Evolutionary conservation across 306 rosid genomes (phyloP).

Genomic region (Boehmeria nivea): DNA sequence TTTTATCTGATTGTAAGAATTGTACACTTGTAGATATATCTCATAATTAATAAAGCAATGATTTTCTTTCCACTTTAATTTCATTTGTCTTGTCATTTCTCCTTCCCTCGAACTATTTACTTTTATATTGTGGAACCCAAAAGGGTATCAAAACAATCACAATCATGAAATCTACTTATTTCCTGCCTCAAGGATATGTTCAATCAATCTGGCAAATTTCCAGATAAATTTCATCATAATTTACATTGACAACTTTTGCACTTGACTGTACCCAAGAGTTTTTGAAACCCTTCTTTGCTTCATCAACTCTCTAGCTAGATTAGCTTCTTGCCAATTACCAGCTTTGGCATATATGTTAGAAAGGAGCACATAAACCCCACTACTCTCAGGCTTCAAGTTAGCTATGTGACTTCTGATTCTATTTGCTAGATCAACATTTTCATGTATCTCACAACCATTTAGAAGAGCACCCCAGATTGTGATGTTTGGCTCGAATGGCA

Average conservation of each 20-base stretch:
- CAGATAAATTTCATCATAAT: background rate
- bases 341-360: conserved; percentile 73
- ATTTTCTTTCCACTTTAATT: too few species aligned
- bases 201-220: too few species aligned
- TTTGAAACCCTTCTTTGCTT: conserved; percentile 41
- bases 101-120: too few species aligned
- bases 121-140: too few species aligned
- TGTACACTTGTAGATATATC: too few species aligned
- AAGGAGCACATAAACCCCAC: conserved; percentile 64
- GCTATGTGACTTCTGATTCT: conserved; percentile 32
- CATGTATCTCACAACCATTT: conserved; percentile 75
- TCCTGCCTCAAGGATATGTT: too few species aligned
- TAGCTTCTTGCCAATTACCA: conserved; percentile 63
- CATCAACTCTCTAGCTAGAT: conserved; percentile 48
- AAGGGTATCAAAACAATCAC: too few species aligned
- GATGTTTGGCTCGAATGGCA: conserved; percentile 44
- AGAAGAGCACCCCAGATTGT: conserved; percentile 67
- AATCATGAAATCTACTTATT: too few species aligned
- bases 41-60: too few species aligned
- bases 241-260: conserved; percentile 36
- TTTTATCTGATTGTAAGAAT: too few species aligned
- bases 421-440: conserved; percentile 51
- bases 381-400: conserved; percentile 40
- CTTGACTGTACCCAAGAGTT: conserved; percentile 58
- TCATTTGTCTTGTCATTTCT: too few species aligned